A percentile compares a stretch with the other conserved stretches of the same genome.
These are phyloP conservation scores for Setaria italica DNA, from an alignment of 202 grass and related monocot species.

Conservation along the genomic window DNA sequence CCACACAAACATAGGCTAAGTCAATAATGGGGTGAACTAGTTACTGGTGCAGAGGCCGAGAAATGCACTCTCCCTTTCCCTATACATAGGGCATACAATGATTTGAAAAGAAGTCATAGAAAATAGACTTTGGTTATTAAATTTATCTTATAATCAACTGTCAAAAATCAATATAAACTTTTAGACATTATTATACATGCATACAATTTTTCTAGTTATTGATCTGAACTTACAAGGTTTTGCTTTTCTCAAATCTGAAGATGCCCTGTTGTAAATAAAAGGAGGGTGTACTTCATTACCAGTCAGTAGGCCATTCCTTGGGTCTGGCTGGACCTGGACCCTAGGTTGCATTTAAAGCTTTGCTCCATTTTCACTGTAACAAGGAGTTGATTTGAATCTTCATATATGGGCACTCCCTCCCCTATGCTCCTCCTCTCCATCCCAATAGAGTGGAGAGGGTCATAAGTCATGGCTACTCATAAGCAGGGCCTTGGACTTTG, in stretches of 20 bases:
- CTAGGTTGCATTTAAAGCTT: constrained; percentile 28
- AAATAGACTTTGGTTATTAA: background rate
- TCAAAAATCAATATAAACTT: background rate
- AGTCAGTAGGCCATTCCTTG: no score
- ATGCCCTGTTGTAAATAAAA: background rate
- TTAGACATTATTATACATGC: background rate
- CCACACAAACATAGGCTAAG: background rate
- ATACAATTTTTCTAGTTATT: background rate
- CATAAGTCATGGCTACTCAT: background rate
- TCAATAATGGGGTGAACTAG: background rate
- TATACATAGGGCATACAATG: no score
- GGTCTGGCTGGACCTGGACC: background rate
- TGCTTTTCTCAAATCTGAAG: background rate
- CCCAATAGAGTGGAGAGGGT: background rate
- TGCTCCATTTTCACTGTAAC: no score
- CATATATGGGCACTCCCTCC: background rate
- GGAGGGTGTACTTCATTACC: no score
- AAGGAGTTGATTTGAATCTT: constrained; percentile 21
- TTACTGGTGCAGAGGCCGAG: background rate
- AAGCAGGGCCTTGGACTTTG: background rate
- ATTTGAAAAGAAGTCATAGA: background rate
- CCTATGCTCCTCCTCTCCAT: background rate
- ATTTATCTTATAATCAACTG: background rate
- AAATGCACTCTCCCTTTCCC: background rate
- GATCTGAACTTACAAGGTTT: background rate